These are phyloP conservation scores for Thielaviopsis punctulata DNA, from an alignment of 2,329 filamentous ascomycete species.

Conservation along the genomic window DNA sequence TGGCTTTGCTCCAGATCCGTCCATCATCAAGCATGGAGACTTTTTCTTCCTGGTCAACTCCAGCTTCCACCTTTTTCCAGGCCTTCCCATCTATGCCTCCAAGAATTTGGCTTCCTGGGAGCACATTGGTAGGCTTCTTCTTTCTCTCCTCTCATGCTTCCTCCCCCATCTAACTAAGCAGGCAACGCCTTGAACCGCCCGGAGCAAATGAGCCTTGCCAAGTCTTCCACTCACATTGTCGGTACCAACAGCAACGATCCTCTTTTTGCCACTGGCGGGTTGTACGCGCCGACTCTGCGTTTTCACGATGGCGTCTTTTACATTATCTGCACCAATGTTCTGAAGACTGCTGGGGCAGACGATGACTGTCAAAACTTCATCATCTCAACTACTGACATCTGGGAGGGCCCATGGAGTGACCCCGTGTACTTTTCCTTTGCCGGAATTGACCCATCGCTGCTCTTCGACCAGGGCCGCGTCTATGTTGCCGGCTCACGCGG, in stretches of 20 bases:
- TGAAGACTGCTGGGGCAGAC: not conserved
- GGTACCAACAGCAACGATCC: conserved; percentile 14
- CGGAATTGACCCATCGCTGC: conserved; percentile 30
- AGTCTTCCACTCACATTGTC: conserved; percentile 5
- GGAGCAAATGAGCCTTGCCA: conserved; percentile 6
- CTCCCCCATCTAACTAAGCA: not conserved
- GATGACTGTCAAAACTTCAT: conserved; percentile 14
- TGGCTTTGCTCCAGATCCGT: conserved; percentile 20
- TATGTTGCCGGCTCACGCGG: conserved; percentile 20
- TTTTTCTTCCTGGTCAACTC: conserved; percentile 30
- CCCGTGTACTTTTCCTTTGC: conserved; percentile 22
- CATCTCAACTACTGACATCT: conserved; percentile 15
- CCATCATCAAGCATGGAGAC: conserved; percentile 16
- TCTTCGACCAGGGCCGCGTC: conserved; percentile 22
- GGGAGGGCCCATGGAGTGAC: conserved; percentile 15
- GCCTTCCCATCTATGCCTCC: conserved; percentile 25
- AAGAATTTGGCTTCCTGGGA: conserved; percentile 19
- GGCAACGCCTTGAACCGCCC: conserved; percentile 12
- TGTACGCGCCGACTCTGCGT: conserved; percentile 17
- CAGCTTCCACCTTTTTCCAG: conserved; percentile 41
- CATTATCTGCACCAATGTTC: conserved; percentile 16
- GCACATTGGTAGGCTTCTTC: conserved; percentile 15
- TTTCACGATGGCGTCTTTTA: conserved; percentile 15
- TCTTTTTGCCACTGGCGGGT: conserved; percentile 13
- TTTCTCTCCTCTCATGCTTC: not conserved